A percentile compares a stretch with the other conserved stretches of the same genome.
phyloP scores from a whole-genome alignment of 176 grass and related monocot genomes.

The Oropetium thomaeum region DNA sequence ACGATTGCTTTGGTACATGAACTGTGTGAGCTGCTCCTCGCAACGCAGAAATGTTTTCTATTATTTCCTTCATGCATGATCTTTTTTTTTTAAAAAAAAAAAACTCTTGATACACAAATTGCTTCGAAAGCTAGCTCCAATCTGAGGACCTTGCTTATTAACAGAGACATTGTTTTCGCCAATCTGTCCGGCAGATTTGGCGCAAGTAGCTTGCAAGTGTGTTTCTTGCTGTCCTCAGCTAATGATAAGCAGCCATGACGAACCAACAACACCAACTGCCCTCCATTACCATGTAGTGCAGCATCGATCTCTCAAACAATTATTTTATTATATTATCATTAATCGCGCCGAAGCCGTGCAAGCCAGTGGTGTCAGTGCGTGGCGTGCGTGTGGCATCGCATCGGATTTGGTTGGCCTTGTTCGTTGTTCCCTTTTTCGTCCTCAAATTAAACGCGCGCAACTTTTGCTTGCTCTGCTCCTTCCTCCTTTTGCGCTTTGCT shows the following conservation, averaged over 20 bases:
- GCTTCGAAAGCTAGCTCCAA: not conserved
- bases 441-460: too few species aligned
- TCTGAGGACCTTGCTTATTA: constrained; percentile 18
- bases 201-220: constrained; percentile 22
- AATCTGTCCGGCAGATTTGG: constrained; percentile 47
- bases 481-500: not conserved
- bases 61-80: not conserved
- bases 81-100: not conserved
- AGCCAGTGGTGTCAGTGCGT: not conserved
- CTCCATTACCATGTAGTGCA: constrained; percentile 17
- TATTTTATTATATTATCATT: not conserved
- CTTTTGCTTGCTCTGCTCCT: not conserved
- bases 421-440: not conserved
- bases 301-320: constrained; percentile 17
- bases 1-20: not conserved
- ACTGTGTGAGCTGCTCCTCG: not conserved
- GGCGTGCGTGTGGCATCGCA: not conserved
- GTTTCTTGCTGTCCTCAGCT: constrained; percentile 21
- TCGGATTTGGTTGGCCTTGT: not conserved
- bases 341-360: not conserved
- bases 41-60: not conserved
- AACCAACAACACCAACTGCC: constrained; percentile 25
- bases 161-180: not conserved
- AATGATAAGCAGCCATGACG: too few species aligned
- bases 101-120: not conserved